These are phyloP conservation scores for Astrephomene gubernaculifera DNA, from an alignment of 139 green algal species.

Conservation along the genomic window DNA sequence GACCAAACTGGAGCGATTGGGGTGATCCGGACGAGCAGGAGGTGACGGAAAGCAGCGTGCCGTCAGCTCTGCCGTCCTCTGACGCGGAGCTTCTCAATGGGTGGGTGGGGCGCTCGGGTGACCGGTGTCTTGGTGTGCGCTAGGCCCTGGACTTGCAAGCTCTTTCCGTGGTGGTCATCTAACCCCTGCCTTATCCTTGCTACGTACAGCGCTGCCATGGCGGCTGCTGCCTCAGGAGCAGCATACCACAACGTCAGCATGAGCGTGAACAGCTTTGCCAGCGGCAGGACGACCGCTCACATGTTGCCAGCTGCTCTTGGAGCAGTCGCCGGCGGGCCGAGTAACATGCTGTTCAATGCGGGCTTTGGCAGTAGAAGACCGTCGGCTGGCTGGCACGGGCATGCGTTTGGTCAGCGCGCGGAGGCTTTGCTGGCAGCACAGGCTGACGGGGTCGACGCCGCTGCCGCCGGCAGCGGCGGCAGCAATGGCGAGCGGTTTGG, in stretches of 20 bases:
- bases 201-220: background rate
- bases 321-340: background rate
- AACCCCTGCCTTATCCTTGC: too few species aligned
- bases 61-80: background rate
- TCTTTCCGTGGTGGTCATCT: too few species aligned
- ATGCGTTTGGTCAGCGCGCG: background rate
- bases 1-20: constrained; percentile 17
- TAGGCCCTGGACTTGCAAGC: too few species aligned
- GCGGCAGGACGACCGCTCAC: background rate
- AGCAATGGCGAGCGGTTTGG: background rate
- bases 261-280: constrained; percentile 11
- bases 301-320: background rate
- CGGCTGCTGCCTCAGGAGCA: background rate
- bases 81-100: background rate
- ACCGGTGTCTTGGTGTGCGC: too few species aligned
- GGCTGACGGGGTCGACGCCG: background rate
- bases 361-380: background rate
- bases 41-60: constrained; percentile 7
- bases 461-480: background rate
- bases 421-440: background rate
- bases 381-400: background rate
- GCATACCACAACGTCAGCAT: constrained; percentile 12
- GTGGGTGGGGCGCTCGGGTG: background rate
- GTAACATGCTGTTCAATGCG: background rate
- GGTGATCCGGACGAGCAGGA: constrained; percentile 15